A percentile compares a stretch with the other conserved stretches of the same genome.
Conservation (phyloP, 2,329 filamentous ascomycete species). For the Fusarium keratoplasticum region DNA sequence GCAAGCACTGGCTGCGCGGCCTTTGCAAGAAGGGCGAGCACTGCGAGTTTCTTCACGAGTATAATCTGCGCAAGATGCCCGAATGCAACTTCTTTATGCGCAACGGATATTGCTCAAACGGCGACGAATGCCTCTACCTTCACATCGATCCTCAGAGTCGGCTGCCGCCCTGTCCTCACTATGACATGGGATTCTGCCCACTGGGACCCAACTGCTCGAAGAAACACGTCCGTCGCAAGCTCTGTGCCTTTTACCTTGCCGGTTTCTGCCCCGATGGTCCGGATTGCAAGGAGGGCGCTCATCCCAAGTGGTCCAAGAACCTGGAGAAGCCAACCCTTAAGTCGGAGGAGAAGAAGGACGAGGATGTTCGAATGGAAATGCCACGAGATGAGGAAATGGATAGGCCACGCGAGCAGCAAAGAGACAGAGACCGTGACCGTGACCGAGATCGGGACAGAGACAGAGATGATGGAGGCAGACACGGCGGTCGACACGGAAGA, state of each 20-base stretch:
- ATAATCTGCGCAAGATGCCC: constrained; percentile 97
- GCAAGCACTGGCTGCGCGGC: constrained; percentile 98
- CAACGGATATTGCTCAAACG: constrained; percentile 95
- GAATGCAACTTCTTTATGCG: constrained; percentile 97
- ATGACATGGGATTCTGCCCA: constrained; percentile 94
- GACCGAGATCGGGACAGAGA: constrained; percentile 25
- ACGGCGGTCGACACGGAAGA: constrained; percentile 50
- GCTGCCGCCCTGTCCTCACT: constrained; percentile 86
- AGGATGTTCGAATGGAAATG: constrained; percentile 49
- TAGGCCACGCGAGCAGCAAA: constrained; percentile 50
- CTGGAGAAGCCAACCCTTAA: constrained; percentile 81
- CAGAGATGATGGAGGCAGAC: constrained; percentile 46
- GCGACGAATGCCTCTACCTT: constrained; percentile 94
- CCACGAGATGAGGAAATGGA: constrained; percentile 53
- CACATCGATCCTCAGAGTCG: constrained; percentile 88
- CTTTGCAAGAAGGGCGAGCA: constrained; percentile 97
- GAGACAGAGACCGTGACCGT: constrained; percentile 36
- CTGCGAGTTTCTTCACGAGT: constrained; percentile 98
- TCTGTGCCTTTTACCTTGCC: constrained; percentile 89
- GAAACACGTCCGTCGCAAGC: constrained; percentile 83
- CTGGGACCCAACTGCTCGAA: constrained; percentile 89
- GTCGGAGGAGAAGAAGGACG: constrained; percentile 72
- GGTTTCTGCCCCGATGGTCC: constrained; percentile 92
- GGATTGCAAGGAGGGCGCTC: constrained; percentile 81
- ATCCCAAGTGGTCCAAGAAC: constrained; percentile 84